phyloP scores from a whole-genome alignment of 257 asterid genomes.

The Thymus mandschuricus region DNA sequence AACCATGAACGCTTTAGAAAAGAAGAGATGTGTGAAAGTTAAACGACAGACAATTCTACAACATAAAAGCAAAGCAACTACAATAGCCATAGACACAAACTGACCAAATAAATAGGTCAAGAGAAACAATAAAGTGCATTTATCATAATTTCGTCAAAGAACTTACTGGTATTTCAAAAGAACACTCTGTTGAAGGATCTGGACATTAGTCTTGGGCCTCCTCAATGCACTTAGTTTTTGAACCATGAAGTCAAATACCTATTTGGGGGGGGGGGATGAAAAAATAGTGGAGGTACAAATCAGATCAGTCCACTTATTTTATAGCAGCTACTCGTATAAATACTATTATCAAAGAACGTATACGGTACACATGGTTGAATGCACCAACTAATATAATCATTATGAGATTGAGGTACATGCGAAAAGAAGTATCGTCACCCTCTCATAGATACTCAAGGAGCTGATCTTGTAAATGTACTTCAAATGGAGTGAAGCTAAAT shows the following conservation, averaged over 20 bases:
- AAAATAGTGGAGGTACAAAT: constrained; percentile 21
- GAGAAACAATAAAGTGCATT: constrained; percentile 21
- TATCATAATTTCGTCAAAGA: constrained; percentile 20
- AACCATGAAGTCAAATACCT: constrained; percentile 90
- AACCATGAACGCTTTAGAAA: constrained; percentile 10
- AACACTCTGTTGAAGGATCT: constrained; percentile 98
- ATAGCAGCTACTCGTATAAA: constrained; percentile 24
- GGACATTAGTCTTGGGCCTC: constrained; percentile 98
- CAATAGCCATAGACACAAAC: background rate
- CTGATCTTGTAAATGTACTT: background rate
- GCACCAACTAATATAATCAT: constrained; percentile 19
- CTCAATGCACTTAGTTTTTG: constrained; percentile 92
- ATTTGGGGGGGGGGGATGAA: constrained; percentile 25
- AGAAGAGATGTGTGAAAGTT: constrained; percentile 7
- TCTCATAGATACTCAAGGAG: background rate
- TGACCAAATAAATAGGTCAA: background rate
- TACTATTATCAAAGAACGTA: constrained; percentile 28
- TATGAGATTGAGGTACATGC: background rate
- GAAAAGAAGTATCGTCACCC: background rate
- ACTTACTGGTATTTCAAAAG: constrained; percentile 97
- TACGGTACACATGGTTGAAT: constrained; percentile 75
- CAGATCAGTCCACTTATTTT: constrained; percentile 1
- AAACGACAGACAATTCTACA: no score
- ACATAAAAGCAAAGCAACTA: constrained; percentile 16
- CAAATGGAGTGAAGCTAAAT: constrained; percentile 3